Conservation (phyloP, 2,329 filamentous ascomycete species). For the Fusarium mexicanum region DNA sequence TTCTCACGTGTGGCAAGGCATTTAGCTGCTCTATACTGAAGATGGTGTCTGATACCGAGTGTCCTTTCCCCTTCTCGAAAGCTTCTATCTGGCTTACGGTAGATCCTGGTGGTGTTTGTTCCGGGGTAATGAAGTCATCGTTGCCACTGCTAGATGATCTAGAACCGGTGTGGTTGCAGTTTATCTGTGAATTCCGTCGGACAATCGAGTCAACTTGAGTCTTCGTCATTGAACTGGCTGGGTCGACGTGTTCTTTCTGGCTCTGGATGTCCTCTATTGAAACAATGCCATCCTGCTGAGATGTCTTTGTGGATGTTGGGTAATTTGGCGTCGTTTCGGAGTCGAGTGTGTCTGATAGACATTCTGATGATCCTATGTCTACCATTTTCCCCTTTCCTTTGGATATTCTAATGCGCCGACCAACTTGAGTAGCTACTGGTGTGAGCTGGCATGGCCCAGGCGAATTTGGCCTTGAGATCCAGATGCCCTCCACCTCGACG, state of each 20-base stretch:
- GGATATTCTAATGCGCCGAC: slow-evolving; percentile 8
- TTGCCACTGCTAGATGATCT: slow-evolving; percentile 3
- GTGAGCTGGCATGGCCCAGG: slow-evolving; percentile 43
- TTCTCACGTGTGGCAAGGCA: neutral
- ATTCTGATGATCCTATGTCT: slow-evolving; percentile 6
- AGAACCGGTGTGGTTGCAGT: neutral
- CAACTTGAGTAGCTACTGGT: slow-evolving; percentile 41
- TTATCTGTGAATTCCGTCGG: neutral
- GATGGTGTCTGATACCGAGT: neutral
- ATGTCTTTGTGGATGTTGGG: neutral
- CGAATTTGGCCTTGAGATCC: slow-evolving; percentile 68
- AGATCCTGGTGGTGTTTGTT: slow-evolving; percentile 3
- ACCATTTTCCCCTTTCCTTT: slow-evolving; percentile 38
- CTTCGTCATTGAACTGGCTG: neutral
- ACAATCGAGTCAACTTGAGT: neutral
- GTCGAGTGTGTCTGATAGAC: neutral
- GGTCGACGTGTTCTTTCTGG: neutral
- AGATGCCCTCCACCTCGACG: slow-evolving; percentile 85
- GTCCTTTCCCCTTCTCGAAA: neutral
- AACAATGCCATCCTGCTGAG: slow-evolving; percentile 9
- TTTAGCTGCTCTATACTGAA: neutral
- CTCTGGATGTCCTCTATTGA: neutral
- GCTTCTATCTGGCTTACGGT: slow-evolving; percentile 3
- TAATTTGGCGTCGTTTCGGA: neutral
- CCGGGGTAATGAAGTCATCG: slow-evolving; percentile 21